These are phyloP conservation scores for Termitomyces sp. DNA, from an alignment of 768 basidiomycete species.

Conservation along the genomic window DNA sequence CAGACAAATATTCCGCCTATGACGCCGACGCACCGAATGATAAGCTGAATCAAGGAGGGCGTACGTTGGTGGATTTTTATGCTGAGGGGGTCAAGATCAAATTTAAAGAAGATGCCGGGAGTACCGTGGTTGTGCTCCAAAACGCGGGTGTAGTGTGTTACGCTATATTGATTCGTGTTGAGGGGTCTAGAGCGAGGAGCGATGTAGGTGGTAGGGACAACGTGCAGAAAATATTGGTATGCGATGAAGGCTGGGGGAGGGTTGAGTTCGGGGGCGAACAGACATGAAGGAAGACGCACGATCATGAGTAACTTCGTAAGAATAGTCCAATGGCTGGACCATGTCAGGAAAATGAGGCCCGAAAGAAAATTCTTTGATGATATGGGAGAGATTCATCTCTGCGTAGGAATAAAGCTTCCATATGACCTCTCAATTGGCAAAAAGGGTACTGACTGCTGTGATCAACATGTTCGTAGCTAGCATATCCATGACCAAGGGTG, in stretches of 20 bases:
- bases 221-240: conserved; percentile 92
- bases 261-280: neutral
- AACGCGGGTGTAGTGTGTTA: conserved; percentile 56
- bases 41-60: conserved; percentile 70
- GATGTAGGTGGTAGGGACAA: conserved; percentile 94
- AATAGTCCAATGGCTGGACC: conserved; percentile 88
- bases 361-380: conserved; percentile 96
- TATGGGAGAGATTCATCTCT: conserved; percentile 97
- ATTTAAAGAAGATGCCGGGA: conserved; percentile 98
- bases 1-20: conserved; percentile 90
- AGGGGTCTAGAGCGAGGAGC: conserved; percentile 62
- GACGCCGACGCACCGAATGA: conserved; percentile 88
- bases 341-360: conserved; percentile 96
- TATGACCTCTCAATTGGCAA: neutral
- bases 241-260: conserved; percentile 66
- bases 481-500: conserved; percentile 91
- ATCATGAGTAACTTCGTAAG: conserved; percentile 67
- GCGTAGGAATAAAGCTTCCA: neutral
- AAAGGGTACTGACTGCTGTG: conserved; percentile 62
- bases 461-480: conserved; percentile 80
- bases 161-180: conserved; percentile 71
- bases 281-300: conserved; percentile 39
- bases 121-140: conserved; percentile 73
- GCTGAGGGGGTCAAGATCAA: conserved; percentile 87
- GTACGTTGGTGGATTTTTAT: conserved; percentile 88